A percentile compares a stretch with the other conserved stretches of the same genome.
Conservation (phyloP, 495 filamentous ascomycete species). For the Neurospora sp. region DNA sequence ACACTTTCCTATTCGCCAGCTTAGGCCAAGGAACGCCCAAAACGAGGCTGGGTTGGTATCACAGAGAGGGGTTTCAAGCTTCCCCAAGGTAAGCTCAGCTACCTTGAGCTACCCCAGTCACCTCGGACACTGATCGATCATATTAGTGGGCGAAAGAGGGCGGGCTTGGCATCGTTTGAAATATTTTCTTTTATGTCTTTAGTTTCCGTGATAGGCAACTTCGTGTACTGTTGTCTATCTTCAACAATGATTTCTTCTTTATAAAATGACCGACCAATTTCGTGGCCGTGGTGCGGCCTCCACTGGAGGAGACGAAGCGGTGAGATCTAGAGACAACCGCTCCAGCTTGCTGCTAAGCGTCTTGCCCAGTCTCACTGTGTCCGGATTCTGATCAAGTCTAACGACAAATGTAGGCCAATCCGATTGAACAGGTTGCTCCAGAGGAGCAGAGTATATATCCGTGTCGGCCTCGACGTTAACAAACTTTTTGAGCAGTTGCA, state of each 20-base stretch:
- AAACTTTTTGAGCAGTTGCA: constrained; percentile 13
- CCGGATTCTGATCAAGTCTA: constrained; percentile 7
- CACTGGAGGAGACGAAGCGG: neutral
- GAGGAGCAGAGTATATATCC: constrained; percentile 9
- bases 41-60: neutral
- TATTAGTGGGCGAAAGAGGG: neutral
- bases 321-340: constrained; percentile 7
- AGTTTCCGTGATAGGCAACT: neutral
- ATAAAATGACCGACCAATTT: neutral
- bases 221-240: neutral
- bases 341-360: constrained; percentile 11
- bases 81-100: neutral
- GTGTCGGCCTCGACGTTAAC: constrained; percentile 13
- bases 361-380: constrained; percentile 1
- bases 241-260: neutral
- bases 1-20: neutral
- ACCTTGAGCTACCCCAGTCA: neutral
- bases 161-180: neutral
- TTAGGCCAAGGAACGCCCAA: neutral
- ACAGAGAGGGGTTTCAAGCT: neutral
- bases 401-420: constrained; percentile 17
- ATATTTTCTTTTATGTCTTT: neutral
- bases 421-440: constrained; percentile 15
- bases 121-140: neutral
- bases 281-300: neutral